Percentiles rank a stretch among this genome's conserved stretches.
Evolutionary conservation across 345 rosid species (phyloP).

Genomic region (Citropsis articulata): DNA sequence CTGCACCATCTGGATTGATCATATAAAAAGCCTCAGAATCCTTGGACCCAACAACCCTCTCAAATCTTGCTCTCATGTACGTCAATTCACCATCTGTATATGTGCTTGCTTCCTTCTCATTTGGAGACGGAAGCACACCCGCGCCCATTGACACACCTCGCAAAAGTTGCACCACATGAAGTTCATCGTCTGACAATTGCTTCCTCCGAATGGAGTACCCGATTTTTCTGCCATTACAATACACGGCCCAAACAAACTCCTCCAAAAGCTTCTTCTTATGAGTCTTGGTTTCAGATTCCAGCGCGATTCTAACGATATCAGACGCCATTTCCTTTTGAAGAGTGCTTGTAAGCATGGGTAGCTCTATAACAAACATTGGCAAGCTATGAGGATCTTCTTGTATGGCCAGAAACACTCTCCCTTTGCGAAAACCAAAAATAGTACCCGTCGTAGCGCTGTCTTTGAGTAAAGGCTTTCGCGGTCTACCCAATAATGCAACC

Average conservation of each 20-base stretch:
- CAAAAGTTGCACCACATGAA: constrained; percentile 77
- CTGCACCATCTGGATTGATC: constrained; percentile 92
- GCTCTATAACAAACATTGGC: constrained; percentile 80
- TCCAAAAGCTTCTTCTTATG: constrained; percentile 75
- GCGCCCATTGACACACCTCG: constrained; percentile 98
- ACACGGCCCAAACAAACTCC: constrained; percentile 93
- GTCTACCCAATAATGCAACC: constrained; percentile 76
- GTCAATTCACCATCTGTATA: constrained; percentile 65
- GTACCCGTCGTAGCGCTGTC: constrained; percentile 87
- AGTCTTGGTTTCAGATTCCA: constrained; percentile 85
- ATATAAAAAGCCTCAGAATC: constrained; percentile 91
- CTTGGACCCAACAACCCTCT: constrained; percentile 81
- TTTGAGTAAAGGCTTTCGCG: constrained; percentile 67
- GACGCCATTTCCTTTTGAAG: constrained; percentile 95
- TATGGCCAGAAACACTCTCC: constrained; percentile 73
- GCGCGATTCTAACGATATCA: constrained; percentile 74
- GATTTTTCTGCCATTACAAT: constrained; percentile 80
- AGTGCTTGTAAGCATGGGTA: constrained; percentile 65
- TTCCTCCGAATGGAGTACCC: constrained; percentile 90
- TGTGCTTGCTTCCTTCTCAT: constrained; percentile 41
- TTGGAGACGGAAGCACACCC: constrained; percentile 78
- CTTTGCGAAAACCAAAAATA: constrained; percentile 80
- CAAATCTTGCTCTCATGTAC: constrained; percentile 87
- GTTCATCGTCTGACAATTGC: constrained; percentile 80
- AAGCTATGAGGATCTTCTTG: constrained; percentile 92